These are phyloP conservation scores for Buddleja alternifolia DNA, from an alignment of 257 asterid species.

Conservation along the genomic window DNA sequence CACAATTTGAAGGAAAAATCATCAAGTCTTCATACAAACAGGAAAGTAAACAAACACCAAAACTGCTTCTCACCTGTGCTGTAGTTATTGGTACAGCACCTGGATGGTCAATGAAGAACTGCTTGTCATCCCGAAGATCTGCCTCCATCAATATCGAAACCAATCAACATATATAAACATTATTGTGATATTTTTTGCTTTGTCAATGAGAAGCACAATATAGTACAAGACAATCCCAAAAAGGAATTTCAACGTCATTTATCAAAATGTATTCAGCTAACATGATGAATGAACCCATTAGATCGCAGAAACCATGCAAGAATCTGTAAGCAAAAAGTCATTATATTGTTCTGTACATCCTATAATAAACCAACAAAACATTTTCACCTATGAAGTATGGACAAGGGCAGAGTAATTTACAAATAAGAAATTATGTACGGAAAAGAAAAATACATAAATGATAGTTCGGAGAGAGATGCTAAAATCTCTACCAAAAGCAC, in stretches of 20 bases:
- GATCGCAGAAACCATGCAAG: not conserved
- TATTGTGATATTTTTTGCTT: no score
- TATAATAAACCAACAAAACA: no score
- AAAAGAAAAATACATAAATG: no score
- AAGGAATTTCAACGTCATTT: not conserved
- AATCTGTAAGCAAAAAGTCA: not conserved
- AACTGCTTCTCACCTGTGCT: constrained; percentile 64
- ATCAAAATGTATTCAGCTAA: not conserved
- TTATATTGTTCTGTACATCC: no score
- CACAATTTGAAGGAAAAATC: constrained; percentile 21
- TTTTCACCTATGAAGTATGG: constrained; percentile 2
- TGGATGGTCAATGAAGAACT: constrained; percentile 86
- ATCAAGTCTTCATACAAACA: no score
- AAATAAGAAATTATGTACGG: not conserved
- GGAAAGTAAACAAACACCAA: no score
- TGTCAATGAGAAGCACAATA: not conserved
- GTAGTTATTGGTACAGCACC: constrained; percentile 90
- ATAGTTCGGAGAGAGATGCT: constrained; percentile 3
- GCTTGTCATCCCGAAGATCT: constrained; percentile 99
- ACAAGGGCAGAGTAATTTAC: constrained; percentile 2
- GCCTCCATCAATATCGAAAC: constrained; percentile 32
- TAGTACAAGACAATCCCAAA: constrained; percentile 2
- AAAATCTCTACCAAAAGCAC: constrained; percentile 10
- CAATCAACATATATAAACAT: constrained; percentile 17
- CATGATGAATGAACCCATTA: not conserved